A percentile compares a stretch with the other conserved stretches of the same genome.
Evolutionary conservation across 306 rosid genomes (phyloP).

Genomic region (Medicago ruthenica): DNA sequence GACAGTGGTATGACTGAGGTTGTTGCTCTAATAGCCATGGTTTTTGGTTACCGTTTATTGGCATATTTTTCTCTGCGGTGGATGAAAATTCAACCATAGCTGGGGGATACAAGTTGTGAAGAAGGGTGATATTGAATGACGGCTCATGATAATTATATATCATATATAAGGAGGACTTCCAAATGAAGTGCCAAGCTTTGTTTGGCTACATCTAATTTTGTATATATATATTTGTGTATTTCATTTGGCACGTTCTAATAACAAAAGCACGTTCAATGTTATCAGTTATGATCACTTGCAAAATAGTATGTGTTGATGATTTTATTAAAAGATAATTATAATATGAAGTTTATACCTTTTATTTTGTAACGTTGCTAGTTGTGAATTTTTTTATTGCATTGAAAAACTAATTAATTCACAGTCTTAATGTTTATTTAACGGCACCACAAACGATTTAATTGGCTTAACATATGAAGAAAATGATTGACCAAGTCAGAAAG

Average conservation of each 20-base stretch:
- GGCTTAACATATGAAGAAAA: no score
- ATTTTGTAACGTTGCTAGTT: no score
- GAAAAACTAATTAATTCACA: no score
- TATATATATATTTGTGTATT: conserved; percentile 3
- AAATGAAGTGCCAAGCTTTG: conserved; percentile 9
- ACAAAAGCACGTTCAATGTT: conserved; percentile 20
- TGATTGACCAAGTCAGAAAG: no score
- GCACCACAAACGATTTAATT: no score
- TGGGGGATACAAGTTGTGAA: neutral
- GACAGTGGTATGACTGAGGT: conserved; percentile 71
- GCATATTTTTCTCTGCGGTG: conserved; percentile 83
- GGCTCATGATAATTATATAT: neutral
- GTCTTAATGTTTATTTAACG: no score
- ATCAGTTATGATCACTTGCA: neutral
- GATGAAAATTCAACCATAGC: conserved; percentile 60
- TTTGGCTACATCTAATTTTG: conserved; percentile 21
- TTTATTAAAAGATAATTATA: no score
- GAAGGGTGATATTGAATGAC: conserved; percentile 10
- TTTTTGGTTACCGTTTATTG: conserved; percentile 90
- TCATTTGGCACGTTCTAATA: conserved; percentile 5
- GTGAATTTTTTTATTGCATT: no score
- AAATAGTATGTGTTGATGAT: no score
- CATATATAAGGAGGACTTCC: neutral
- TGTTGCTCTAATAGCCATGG: conserved; percentile 77
- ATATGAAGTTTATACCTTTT: no score